Percentiles rank a stretch among this genome's conserved stretches.
These are phyloP conservation scores for Senna siamea DNA, from an alignment of 306 rosid genomes.

Conservation along the genomic window DNA sequence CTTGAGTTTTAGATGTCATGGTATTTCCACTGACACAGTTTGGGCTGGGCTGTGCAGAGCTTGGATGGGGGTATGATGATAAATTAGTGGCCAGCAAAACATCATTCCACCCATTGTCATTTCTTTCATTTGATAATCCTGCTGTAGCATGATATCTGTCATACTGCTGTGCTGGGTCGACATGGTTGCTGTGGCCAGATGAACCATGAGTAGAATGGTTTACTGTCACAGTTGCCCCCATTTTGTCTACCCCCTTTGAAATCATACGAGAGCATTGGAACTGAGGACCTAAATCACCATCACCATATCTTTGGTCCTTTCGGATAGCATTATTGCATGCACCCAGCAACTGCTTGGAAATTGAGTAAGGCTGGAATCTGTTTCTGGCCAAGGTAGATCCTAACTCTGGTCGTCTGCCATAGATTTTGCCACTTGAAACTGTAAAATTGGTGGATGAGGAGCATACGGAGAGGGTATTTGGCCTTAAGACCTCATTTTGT, in stretches of 20 bases:
- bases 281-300: slow-evolving; percentile 38
- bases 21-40: slow-evolving; percentile 32
- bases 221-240: slow-evolving; percentile 25
- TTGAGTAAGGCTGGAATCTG: slow-evolving; percentile 39
- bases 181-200: slow-evolving; percentile 39
- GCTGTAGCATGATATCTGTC: slow-evolving; percentile 32
- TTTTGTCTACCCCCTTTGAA: slow-evolving; percentile 43
- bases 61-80: slow-evolving; percentile 25
- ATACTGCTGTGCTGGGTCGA: slow-evolving; percentile 33
- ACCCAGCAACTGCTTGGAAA: slow-evolving; percentile 44
- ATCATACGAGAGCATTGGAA: slow-evolving; percentile 32
- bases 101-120: slow-evolving; percentile 34
- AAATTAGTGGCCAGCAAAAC: slow-evolving; percentile 26
- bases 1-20: slow-evolving; percentile 40
- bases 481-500: slow-evolving; percentile 45
- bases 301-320: slow-evolving; percentile 43
- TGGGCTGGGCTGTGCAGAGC: slow-evolving; percentile 34
- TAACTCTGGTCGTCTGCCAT: slow-evolving; percentile 40
- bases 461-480: slow-evolving; percentile 30
- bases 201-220: slow-evolving; percentile 37
- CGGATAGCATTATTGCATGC: slow-evolving; percentile 43
- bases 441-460: slow-evolving; percentile 27
- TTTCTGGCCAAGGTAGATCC: slow-evolving; percentile 38
- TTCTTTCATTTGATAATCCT: slow-evolving; percentile 32
- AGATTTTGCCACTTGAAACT: slow-evolving; percentile 44